Base-by-base conservation (phyloP, 331 rosid species). In the Arachis monticola region DNA sequence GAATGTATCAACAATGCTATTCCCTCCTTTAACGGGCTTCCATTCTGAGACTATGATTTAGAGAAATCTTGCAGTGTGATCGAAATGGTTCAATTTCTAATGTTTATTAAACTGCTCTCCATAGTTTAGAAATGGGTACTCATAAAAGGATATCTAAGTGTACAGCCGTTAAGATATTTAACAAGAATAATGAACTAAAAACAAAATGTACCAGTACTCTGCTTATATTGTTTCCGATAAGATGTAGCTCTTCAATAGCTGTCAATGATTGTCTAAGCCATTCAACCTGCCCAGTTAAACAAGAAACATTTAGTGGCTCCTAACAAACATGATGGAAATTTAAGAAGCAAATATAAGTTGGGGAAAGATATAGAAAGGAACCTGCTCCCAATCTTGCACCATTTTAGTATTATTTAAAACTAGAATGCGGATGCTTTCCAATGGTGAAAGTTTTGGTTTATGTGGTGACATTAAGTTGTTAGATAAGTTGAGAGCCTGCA, bases 181-280 rank as follows among this genome's bases (percentile, higher is more conserved):
- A n/a, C n/a, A n/a, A n/a, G 62, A 65, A 52, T 55, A 58, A n/a
- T 59, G 32, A 81, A 75, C 67, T 67, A 53, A 73, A 77, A 69
- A 56, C n/a, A 62, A 9, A 85, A 65, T 70, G 53, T 82, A 92
- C 99, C 91, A 72, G 62, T 73, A 90, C 80, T 72, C 72, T 73
- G 83, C 97, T 90, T 72, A 92, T 88, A 55, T 75, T 77, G 83
- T 92, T 95, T 58, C 92, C 92, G 93, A 92, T 81, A 40, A 92
- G 88, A 85, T 95, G 97, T 65, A 91, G 92, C 83, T 95, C 99
- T 84, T 92, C 97, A 42, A 95, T 79, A 73, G 85, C 70, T 77
- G 93, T 82, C 70, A 95, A 82, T 14, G 93, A 82, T 17, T 70
- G 80, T 64, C 86, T 80, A 76, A 92, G 90, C 70, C 79, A 69